Evolutionary conservation across 1,284 basidiomycete genomes (phyloP), one percentile per base, ranked within the genome.

Genomic region (Acaromyces ingoldii): DNA sequence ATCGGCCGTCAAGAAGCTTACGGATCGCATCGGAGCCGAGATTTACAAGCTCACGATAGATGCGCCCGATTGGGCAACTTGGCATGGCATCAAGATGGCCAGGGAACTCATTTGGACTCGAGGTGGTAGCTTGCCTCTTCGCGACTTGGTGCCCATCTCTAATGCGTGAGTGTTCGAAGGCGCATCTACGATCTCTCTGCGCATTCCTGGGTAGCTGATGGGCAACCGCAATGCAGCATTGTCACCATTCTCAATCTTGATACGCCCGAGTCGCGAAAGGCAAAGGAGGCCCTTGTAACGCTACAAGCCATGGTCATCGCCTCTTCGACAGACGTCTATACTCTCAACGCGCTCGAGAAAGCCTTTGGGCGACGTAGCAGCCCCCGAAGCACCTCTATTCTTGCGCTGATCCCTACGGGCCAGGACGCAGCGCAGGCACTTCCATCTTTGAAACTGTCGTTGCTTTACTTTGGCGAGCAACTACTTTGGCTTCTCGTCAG

Each of bases 11-110:
- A 93, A 95, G 77, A 80, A 83, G 45, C 79, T 97, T 51, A 93
- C 91, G 15, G 82, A 81, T 53, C 77, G 80, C 29, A 85, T 95
- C 50, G 85, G 88, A 76, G 74, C 76, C 9, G 84, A 85, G 65
- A 78, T 97, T 59, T 76, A 85, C 31, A 83, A 84, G 69, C 79
- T 85, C 42, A 95, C 88, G 1, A 83, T 97, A 61, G 96, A 97
- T 73, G 88, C 89, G 7, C 86, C 88, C 25, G 88, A 96, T 75
- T 97, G 92, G 92, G 85, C 91, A 58, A 88, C 88, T 0, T 80
- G 89, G 3, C 88, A 87, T 72, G 84, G 84, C 28, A 89, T 89
- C 10, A 83, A 87, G 51, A 90, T 92, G 85, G 89, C 91, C 5
- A 80, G 88, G 49, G 88, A 95, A 73, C 78, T 97, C 39, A 79